phyloP scores from a whole-genome alignment of 306 rosid genomes.

The Casuarina equisetifolia region DNA sequence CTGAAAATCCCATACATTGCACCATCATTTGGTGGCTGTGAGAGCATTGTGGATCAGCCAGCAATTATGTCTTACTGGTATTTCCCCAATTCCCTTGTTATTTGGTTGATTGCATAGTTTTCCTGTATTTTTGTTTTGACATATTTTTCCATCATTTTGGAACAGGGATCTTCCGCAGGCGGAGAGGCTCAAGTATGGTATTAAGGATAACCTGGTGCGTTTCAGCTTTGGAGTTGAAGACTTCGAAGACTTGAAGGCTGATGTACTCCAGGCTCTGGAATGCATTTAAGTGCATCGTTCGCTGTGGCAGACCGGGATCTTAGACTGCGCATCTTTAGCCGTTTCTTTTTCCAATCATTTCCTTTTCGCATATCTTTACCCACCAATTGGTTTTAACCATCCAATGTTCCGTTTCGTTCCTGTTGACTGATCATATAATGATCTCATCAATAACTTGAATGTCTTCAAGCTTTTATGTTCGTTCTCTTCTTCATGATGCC shows the following conservation, averaged over 20 bases:
- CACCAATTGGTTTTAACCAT: constrained; percentile 32
- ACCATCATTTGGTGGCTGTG: constrained; percentile 97
- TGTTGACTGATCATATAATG: not conserved
- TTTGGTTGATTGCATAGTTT: not conserved
- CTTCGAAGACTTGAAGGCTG: constrained; percentile 65
- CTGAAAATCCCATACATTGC: constrained; percentile 93
- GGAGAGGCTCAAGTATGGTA: constrained; percentile 75
- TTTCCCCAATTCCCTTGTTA: constrained; percentile 1
- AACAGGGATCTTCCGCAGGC: constrained; percentile 76
- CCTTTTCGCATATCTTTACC: constrained; percentile 1
- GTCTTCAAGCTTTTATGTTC: not conserved
- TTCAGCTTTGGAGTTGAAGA: constrained; percentile 94
- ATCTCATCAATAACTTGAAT: not conserved
- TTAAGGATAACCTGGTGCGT: constrained; percentile 85
- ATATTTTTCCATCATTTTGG: constrained; percentile 17
- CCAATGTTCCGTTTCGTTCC: constrained; percentile 15
- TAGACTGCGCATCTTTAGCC: constrained; percentile 18
- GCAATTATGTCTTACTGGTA: constrained; percentile 96
- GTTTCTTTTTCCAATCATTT: not conserved
- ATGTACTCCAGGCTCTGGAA: constrained; percentile 72
- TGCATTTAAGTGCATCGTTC: constrained; percentile 35
- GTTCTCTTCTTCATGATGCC: not conserved
- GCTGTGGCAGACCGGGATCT: not conserved
- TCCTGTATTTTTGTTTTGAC: not conserved
- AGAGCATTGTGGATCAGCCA: constrained; percentile 97